These are phyloP conservation scores for Pyrenophora seminiperda DNA, from an alignment of 2,329 filamentous ascomycete species.

Conservation along the genomic window DNA sequence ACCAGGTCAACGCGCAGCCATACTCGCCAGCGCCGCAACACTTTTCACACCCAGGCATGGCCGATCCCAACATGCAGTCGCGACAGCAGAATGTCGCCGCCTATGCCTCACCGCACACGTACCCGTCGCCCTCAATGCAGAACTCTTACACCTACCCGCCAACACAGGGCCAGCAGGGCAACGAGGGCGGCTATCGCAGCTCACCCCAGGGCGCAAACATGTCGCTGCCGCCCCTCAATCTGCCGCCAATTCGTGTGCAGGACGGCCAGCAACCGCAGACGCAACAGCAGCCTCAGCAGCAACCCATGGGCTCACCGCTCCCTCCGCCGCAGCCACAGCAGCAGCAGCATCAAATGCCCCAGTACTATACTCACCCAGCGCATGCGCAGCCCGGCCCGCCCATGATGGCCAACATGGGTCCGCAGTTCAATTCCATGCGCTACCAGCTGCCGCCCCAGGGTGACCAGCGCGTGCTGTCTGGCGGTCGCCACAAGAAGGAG, in stretches of 20 bases:
- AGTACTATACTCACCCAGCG: slow-evolving; percentile 57
- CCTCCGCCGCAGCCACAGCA: slow-evolving; percentile 54
- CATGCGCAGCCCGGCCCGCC: slow-evolving; percentile 53
- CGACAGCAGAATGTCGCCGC: slow-evolving; percentile 35
- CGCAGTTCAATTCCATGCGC: slow-evolving; percentile 56
- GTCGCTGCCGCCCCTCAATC: slow-evolving; percentile 53
- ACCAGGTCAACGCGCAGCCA: slow-evolving; percentile 31
- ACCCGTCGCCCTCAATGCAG: slow-evolving; percentile 57
- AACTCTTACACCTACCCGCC: slow-evolving; percentile 57
- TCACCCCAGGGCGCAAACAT: slow-evolving; percentile 53
- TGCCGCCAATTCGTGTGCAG: slow-evolving; percentile 58
- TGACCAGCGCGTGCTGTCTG: slow-evolving; percentile 62
- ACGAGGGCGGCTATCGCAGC: slow-evolving; percentile 52
- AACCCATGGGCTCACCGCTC: slow-evolving; percentile 59
- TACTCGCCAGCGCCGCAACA: slow-evolving; percentile 43
- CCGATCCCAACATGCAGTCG: slow-evolving; percentile 42
- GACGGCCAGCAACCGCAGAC: slow-evolving; percentile 49
- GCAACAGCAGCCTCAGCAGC: slow-evolving; percentile 39
- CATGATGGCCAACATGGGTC: slow-evolving; percentile 57
- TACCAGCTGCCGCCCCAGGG: slow-evolving; percentile 60
- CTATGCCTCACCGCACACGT: slow-evolving; percentile 56
- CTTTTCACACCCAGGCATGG: slow-evolving; percentile 42
- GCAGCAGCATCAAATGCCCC: slow-evolving; percentile 55
- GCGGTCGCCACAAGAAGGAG: slow-evolving; percentile 71
- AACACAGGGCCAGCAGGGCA: slow-evolving; percentile 43